A percentile compares a stretch with the other conserved stretches of the same genome.
These are phyloP conservation scores for Scutellaria minor DNA, from an alignment of 257 asterid species.

Conservation along the genomic window DNA sequence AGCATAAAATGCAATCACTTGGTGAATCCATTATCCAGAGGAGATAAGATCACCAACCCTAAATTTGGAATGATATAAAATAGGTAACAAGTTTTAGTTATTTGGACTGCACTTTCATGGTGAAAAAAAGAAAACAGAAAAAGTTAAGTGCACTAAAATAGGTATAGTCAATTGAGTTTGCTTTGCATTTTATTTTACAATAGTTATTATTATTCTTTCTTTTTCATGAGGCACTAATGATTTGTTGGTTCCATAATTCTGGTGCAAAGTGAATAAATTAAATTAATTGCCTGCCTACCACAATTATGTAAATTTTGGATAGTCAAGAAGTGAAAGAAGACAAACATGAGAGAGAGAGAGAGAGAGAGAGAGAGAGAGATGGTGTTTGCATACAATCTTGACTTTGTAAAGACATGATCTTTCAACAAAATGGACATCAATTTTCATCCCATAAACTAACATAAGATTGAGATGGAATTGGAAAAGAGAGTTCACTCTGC, in stretches of 20 bases:
- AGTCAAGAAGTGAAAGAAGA: too few relatives aligned
- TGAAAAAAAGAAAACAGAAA: background rate
- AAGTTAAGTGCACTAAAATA: slow-evolving; percentile 10
- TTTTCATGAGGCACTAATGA: slow-evolving; percentile 19
- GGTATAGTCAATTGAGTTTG: background rate
- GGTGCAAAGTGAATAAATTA: background rate
- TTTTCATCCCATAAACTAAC: slow-evolving; percentile 24
- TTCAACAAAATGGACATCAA: background rate
- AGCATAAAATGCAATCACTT: slow-evolving; percentile 23
- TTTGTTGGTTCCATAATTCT: background rate
- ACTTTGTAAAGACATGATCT: background rate
- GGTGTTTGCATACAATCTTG: slow-evolving; percentile 5
- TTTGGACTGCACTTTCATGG: slow-evolving; percentile 26
- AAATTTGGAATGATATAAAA: background rate
- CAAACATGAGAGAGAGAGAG: too few relatives aligned
- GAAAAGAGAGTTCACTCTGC: slow-evolving; percentile 6
- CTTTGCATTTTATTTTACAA: background rate
- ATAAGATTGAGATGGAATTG: background rate
- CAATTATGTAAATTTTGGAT: background rate
- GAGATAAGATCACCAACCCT: slow-evolving; percentile 15
- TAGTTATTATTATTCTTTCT: background rate
- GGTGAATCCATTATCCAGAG: slow-evolving; percentile 19
- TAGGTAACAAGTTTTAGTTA: slow-evolving; percentile 6
- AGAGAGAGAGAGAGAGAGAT: too few relatives aligned
- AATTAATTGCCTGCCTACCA: background rate